These are phyloP conservation scores for Colletotrichum destructivum DNA, from an alignment of 2,329 filamentous ascomycete species.

Conservation along the genomic window DNA sequence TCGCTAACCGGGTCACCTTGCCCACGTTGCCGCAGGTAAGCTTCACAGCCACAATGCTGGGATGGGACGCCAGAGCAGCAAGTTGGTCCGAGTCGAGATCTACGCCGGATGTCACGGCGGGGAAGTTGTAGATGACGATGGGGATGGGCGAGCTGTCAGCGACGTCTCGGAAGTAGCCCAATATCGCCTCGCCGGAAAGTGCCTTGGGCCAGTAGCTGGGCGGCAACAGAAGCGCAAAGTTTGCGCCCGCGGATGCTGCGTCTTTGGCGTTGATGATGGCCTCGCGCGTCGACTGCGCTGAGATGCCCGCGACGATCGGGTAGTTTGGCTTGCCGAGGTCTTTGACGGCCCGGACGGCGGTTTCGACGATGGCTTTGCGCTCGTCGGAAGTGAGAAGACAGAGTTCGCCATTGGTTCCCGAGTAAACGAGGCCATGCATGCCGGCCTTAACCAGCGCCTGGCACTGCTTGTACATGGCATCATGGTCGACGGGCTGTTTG, in stretches of 20 bases:
- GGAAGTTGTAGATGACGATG: constrained; percentile 47
- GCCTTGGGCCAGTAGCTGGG: constrained; percentile 78
- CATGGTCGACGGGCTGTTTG: constrained; percentile 59
- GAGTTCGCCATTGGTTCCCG: constrained; percentile 64
- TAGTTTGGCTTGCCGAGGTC: constrained; percentile 54
- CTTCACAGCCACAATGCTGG: constrained; percentile 75
- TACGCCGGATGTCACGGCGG: constrained; percentile 44
- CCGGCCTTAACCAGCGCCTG: constrained; percentile 58
- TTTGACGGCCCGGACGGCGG: constrained; percentile 54
- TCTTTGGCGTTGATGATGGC: constrained; percentile 77
- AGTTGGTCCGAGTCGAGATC: constrained; percentile 46
- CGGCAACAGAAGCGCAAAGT: constrained; percentile 77
- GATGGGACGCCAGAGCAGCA: constrained; percentile 64
- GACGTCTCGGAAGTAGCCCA: constrained; percentile 74
- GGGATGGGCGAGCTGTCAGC: constrained; percentile 62
- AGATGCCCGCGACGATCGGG: constrained; percentile 62
- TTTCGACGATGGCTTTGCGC: constrained; percentile 58
- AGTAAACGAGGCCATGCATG: constrained; percentile 62
- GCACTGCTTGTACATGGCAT: constrained; percentile 60
- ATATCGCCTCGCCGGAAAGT: constrained; percentile 70
- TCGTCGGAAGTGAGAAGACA: constrained; percentile 58
- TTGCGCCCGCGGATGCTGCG: constrained; percentile 74
- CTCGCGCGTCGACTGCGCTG: constrained; percentile 75
- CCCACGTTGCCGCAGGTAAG: constrained; percentile 67
- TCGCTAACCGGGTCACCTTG: constrained; percentile 67